Conservation (phyloP, 257 asterid genomes). For the Plantago major region DNA sequence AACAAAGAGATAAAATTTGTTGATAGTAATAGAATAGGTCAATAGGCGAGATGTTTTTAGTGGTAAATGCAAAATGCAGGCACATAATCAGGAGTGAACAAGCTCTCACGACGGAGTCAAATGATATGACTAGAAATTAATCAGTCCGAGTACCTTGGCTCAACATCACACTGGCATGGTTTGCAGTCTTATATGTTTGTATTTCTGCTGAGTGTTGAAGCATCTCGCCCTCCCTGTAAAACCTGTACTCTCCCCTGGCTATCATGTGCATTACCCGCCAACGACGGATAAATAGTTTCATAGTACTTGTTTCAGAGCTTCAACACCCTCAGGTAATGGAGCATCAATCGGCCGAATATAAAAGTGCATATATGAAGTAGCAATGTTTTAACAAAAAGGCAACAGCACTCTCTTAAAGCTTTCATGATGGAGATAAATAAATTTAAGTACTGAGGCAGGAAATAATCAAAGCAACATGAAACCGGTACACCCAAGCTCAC, state of each 20-base stretch:
- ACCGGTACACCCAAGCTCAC: not conserved
- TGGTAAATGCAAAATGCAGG: not conserved
- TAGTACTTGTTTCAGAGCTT: constrained; percentile 58
- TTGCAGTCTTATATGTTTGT: constrained; percentile 75
- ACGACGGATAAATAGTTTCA: no score
- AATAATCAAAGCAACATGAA: not conserved
- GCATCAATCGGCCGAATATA: constrained; percentile 57
- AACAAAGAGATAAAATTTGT: not conserved
- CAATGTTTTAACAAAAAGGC: not conserved
- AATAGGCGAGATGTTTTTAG: not conserved
- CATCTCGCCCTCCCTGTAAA: constrained; percentile 60
- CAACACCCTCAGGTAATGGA: constrained; percentile 71
- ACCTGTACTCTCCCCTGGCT: no score
- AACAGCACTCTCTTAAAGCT: not conserved
- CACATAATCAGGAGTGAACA: not conserved
- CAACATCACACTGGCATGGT: constrained; percentile 54
- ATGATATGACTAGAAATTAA: not conserved
- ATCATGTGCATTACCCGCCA: no score
- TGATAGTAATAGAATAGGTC: not conserved
- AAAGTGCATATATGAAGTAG: constrained; percentile 1
- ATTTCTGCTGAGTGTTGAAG: constrained; percentile 84
- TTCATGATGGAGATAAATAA: not conserved
- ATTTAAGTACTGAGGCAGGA: not conserved
- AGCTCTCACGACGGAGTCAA: not conserved
- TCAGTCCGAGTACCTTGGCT: constrained; percentile 19